A percentile compares a stretch with the other conserved stretches of the same genome.
Evolutionary conservation across 257 asterid genomes (phyloP).

Genomic region (Sherardia arvensis): DNA sequence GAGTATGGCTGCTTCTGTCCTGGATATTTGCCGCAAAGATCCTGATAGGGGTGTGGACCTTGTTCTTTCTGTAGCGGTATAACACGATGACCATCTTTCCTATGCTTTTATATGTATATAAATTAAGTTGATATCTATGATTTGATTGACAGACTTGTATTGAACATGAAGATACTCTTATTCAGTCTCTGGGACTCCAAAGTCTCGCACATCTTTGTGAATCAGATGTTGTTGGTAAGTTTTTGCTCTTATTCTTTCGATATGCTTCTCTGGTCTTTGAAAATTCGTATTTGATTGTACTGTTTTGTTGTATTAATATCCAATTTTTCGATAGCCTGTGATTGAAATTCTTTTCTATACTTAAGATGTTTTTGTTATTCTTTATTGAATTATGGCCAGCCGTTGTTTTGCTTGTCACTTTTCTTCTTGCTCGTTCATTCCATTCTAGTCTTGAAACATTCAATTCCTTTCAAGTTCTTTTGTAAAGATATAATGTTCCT

Average conservation of each 20-base stretch:
- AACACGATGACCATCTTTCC: conserved; percentile 21
- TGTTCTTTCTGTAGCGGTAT: conserved; percentile 85
- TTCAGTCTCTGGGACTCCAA: conserved; percentile 82
- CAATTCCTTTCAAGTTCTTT: not conserved
- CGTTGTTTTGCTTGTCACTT: not conserved
- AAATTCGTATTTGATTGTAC: not conserved
- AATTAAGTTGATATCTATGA: conserved; percentile 22
- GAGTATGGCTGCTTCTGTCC: conserved; percentile 79
- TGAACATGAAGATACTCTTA: conserved; percentile 59
- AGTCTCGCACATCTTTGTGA: conserved; percentile 95
- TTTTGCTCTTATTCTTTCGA: not conserved
- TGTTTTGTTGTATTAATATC: not conserved
- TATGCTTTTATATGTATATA: conserved; percentile 17
- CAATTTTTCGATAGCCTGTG: not conserved
- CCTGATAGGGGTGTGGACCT: conserved; percentile 99
- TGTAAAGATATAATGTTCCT: not conserved
- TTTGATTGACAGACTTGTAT: conserved; percentile 63
- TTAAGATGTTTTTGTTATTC: not conserved
- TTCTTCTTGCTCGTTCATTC: conserved; percentile 3
- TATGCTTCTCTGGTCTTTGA: not conserved
- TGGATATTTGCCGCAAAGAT: conserved; percentile 79
- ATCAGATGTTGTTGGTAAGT: conserved; percentile 88
- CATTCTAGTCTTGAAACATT: not conserved
- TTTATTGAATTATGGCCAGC: not conserved
- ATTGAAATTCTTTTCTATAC: not conserved